Evolutionary conservation across 208 protist species (phyloP).

Genomic region (Trypanosoma avium): DNA sequence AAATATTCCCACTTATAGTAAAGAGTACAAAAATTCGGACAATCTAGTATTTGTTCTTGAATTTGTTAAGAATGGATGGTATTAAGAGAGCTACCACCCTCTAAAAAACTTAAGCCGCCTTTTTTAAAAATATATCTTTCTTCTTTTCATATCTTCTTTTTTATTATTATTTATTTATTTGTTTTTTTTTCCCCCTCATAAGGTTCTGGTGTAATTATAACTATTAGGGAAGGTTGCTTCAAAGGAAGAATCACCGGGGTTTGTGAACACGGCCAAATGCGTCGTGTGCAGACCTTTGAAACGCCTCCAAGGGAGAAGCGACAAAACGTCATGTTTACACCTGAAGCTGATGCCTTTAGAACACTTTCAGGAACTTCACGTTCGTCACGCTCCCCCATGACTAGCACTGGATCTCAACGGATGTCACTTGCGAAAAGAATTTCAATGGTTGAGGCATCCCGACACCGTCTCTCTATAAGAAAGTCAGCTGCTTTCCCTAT

Average conservation of each 20-base stretch:
- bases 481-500: slow-evolving; percentile 72
- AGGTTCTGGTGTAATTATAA: too few relatives aligned
- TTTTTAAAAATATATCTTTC: too few relatives aligned
- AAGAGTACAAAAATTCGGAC: too few relatives aligned
- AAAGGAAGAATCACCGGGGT: neutral
- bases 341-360: neutral
- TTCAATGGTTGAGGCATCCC: slow-evolving; percentile 32
- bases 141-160: too few relatives aligned
- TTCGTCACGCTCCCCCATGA: neutral
- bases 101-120: too few relatives aligned
- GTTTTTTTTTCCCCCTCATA: too few relatives aligned
- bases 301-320: neutral
- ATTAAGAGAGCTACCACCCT: too few relatives aligned
- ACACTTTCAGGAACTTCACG: neutral
- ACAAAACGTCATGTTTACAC: slow-evolving; percentile 4
- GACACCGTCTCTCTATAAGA: slow-evolving; percentile 57
- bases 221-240: too few relatives aligned
- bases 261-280: slow-evolving; percentile 1
- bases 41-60: too few relatives aligned
- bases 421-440: neutral
- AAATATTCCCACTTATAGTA: too few relatives aligned
- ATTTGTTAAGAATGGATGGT: too few relatives aligned
- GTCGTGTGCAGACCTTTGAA: neutral
- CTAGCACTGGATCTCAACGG: slow-evolving; percentile 5
- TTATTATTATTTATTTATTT: too few relatives aligned